phyloP scores from a whole-genome alignment of 169 alveolate genomes.

The Cyclospora cayetanensis region DNA sequence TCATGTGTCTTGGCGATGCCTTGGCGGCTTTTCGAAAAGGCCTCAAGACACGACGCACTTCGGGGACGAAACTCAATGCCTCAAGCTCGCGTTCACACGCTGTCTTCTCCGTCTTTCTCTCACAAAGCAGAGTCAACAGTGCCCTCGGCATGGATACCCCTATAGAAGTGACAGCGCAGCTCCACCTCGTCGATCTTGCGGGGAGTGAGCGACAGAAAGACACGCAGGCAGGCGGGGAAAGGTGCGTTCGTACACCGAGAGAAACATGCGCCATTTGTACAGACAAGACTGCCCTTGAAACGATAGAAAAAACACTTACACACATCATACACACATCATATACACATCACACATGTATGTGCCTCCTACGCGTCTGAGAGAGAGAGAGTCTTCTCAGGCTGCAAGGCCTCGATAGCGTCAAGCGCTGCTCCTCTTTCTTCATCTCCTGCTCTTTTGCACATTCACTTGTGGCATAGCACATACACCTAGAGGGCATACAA shows the following conservation, averaged over 20 bases:
- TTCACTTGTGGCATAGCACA: no score
- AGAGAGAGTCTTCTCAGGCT: no score
- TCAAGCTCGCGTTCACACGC: conserved; percentile 56
- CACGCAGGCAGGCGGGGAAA: conserved; percentile 25
- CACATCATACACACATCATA: no score
- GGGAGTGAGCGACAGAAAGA: conserved; percentile 57
- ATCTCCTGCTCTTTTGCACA: no score
- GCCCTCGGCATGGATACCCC: background rate
- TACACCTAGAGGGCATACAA: no score
- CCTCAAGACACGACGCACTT: conserved; percentile 15
- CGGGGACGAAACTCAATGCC: conserved; percentile 28
- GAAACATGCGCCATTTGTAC: no score
- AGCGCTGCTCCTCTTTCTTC: no score
- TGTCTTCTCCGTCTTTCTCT: conserved; percentile 32
- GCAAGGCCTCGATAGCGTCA: no score
- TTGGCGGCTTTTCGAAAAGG: conserved; percentile 19
- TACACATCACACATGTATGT: no score
- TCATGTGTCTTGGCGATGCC: background rate
- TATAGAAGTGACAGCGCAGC: conserved; percentile 9
- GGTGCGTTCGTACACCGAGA: background rate
- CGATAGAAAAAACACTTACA: no score
- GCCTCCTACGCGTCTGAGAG: no score
- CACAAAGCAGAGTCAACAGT: background rate
- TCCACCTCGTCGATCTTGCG: conserved; percentile 59
- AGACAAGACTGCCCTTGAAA: no score